Evolutionary conservation across 2,329 filamentous ascomycete genomes (phyloP).

Genomic region (Colletotrichum eremochloae): DNA sequence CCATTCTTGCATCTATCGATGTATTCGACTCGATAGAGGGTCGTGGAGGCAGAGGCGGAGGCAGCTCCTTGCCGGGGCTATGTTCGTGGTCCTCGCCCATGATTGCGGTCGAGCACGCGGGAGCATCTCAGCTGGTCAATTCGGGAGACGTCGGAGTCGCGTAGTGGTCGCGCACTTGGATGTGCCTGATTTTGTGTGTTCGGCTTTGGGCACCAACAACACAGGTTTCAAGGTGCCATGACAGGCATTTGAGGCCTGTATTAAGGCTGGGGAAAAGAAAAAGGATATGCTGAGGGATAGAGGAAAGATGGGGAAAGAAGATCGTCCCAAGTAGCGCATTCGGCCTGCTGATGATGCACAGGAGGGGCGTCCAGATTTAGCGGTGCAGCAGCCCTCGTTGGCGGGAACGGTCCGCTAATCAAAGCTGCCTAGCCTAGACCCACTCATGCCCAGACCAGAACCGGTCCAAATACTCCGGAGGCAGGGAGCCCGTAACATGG

Average conservation of each 20-base stretch:
- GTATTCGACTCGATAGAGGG: constrained; percentile 52
- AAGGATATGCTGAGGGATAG: neutral
- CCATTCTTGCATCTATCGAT: constrained; percentile 46
- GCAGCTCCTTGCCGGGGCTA: constrained; percentile 53
- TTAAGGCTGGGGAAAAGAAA: neutral
- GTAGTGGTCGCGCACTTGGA: constrained; percentile 5
- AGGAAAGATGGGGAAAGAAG: constrained; percentile 10
- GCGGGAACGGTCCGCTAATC: constrained; percentile 35
- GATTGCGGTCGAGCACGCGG: constrained; percentile 45
- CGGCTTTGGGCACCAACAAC: neutral
- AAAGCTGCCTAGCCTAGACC: constrained; percentile 3
- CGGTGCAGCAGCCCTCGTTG: constrained; percentile 34
- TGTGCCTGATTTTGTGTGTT: neutral
- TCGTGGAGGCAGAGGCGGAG: constrained; percentile 69
- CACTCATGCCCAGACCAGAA: constrained; percentile 12
- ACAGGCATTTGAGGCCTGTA: neutral
- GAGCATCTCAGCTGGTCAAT: constrained; percentile 39
- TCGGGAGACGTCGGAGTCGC: neutral
- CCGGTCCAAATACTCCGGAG: constrained; percentile 15
- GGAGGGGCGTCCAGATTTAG: constrained; percentile 32
- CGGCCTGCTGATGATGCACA: constrained; percentile 19
- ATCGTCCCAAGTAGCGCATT: constrained; percentile 14
- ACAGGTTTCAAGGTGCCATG: constrained; percentile 15
- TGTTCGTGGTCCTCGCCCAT: constrained; percentile 48
- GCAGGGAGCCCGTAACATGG: constrained; percentile 25